phyloP scores from a whole-genome alignment of 768 basidiomycete species.

The Suillus alpinus region DNA sequence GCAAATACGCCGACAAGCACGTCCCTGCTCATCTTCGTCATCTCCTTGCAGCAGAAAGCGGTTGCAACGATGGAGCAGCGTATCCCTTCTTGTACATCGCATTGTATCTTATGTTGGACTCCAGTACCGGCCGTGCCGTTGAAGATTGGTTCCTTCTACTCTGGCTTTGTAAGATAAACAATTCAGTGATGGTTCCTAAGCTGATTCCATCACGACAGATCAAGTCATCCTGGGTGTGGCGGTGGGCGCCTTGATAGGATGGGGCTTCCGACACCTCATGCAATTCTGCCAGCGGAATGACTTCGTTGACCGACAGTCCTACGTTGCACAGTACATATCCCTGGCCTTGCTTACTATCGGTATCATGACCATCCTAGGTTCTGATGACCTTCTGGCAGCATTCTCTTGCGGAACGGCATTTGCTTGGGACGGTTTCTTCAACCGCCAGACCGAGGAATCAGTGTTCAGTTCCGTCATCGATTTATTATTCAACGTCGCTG shows the following conservation, averaged over 20 bases:
- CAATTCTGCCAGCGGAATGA: constrained; percentile 85
- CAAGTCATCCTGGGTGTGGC: constrained; percentile 73
- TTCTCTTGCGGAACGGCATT: constrained; percentile 96
- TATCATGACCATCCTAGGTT: constrained; percentile 78
- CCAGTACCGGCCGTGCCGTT: constrained; percentile 58
- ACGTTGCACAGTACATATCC: constrained; percentile 88
- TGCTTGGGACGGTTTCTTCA: constrained; percentile 95
- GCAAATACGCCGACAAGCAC: constrained; percentile 97
- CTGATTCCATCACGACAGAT: constrained; percentile 43
- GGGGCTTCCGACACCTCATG: constrained; percentile 84
- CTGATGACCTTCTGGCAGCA: constrained; percentile 91
- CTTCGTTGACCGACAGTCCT: constrained; percentile 91
- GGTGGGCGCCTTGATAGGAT: constrained; percentile 75
- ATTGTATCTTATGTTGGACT: constrained; percentile 79
- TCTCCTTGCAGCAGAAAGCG: constrained; percentile 71
- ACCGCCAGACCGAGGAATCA: constrained; percentile 90
- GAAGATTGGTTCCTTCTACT: constrained; percentile 85
- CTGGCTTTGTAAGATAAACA: constrained; percentile 70
- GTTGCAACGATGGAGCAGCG: constrained; percentile 96
- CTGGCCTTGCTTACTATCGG: constrained; percentile 85
- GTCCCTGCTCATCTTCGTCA: constrained; percentile 80
- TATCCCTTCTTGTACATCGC: constrained; percentile 93
- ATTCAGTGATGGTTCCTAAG: constrained; percentile 2
- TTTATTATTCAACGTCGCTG: constrained; percentile 91
- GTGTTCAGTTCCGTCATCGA: constrained; percentile 97